Evolutionary conservation across 176 grass and related monocot genomes (phyloP).

Genomic region (Aegilops tauschii): DNA sequence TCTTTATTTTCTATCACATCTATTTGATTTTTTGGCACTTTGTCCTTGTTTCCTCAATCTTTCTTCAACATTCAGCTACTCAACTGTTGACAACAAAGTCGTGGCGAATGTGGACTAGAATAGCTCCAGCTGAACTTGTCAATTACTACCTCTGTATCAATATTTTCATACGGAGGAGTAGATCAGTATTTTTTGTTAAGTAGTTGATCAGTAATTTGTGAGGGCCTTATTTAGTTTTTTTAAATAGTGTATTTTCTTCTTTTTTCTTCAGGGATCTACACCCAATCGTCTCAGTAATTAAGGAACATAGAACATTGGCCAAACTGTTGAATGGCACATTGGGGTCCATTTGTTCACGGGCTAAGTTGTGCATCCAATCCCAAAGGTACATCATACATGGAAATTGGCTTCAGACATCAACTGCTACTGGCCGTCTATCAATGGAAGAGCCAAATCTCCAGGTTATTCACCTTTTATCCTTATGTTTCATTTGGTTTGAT

Average conservation of each 20-base stretch:
- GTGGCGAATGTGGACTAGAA: neutral
- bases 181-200: neutral
- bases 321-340: constrained; percentile 85
- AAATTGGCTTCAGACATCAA: constrained; percentile 97
- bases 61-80: neutral
- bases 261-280: constrained; percentile 62
- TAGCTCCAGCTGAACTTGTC: constrained; percentile 5
- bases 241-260: constrained; percentile 4
- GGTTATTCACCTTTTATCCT: constrained; percentile 40
- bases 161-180: neutral
- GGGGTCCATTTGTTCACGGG: constrained; percentile 81
- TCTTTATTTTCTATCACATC: neutral
- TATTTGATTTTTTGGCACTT: neutral
- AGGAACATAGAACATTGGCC: constrained; percentile 86
- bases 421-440: constrained; percentile 87
- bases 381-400: constrained; percentile 93
- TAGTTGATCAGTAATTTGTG: neutral
- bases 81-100: constrained; percentile 2
- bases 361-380: constrained; percentile 59
- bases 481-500: constrained; percentile 18
- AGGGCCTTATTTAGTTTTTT: constrained; percentile 10
- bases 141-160: neutral
- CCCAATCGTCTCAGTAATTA: constrained; percentile 81
- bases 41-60: neutral
- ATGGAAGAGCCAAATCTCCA: constrained; percentile 99